A percentile compares a stretch with the other conserved stretches of the same genome.
Evolutionary conservation across 305 asterid species (phyloP).

Genomic region (Ajuga reptans): DNA sequence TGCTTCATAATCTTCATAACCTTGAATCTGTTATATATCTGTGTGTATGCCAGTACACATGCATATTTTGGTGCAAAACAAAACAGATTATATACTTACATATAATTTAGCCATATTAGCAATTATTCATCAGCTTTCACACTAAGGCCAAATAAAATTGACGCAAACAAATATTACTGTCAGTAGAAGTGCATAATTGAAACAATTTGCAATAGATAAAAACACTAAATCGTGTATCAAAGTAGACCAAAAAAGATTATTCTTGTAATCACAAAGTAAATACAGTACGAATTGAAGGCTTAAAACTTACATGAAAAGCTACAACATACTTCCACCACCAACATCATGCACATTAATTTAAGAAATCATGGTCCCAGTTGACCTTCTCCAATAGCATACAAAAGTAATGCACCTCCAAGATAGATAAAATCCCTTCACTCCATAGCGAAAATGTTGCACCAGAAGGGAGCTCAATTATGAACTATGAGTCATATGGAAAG

Average conservation of each 20-base stretch:
- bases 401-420: background rate
- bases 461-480: background rate
- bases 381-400: background rate
- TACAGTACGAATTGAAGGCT: background rate
- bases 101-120: background rate
- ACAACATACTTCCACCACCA: conserved; percentile 2
- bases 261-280: background rate
- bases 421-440: background rate
- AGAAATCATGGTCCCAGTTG: background rate
- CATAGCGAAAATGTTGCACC: background rate
- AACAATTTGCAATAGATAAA: background rate
- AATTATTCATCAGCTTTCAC: background rate
- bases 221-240: background rate
- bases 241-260: background rate
- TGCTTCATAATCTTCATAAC: background rate
- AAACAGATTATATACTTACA: conserved; percentile 1
- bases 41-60: background rate
- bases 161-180: background rate
- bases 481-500: background rate
- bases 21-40: too few species aligned
- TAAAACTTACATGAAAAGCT: background rate
- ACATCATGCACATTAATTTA: background rate
- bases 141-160: background rate
- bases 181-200: background rate
- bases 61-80: background rate